A percentile compares a stretch with the other conserved stretches of the same genome.
Conservation (phyloP, 495 filamentous ascomycete genomes). For the Lichina pygmaea region DNA sequence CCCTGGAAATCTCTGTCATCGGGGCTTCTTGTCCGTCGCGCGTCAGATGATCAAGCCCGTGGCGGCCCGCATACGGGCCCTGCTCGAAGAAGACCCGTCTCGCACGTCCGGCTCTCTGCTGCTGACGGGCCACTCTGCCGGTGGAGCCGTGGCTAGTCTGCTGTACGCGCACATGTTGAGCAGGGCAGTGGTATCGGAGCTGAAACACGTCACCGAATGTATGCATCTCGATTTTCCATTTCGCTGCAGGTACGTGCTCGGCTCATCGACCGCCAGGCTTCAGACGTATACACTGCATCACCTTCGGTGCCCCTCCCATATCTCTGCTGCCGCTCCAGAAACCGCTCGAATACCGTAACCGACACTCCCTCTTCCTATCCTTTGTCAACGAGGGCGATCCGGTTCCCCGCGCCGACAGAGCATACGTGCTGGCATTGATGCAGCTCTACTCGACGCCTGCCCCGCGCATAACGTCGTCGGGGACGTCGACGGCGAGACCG, state of each 20-base stretch:
- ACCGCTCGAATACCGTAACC: slow-evolving; percentile 18
- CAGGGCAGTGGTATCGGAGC: slow-evolving; percentile 26
- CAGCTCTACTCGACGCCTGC: slow-evolving; percentile 38
- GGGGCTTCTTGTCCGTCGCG: slow-evolving; percentile 51
- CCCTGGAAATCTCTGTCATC: slow-evolving; percentile 43
- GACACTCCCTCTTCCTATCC: slow-evolving; percentile 41
- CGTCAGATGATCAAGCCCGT: slow-evolving; percentile 47
- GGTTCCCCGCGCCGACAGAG: slow-evolving; percentile 46
- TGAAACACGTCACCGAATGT: slow-evolving; percentile 33
- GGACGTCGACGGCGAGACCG: background rate
- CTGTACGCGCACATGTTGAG: slow-evolving; percentile 59
- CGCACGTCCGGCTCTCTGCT: slow-evolving; percentile 40
- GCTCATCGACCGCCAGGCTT: slow-evolving; percentile 17
- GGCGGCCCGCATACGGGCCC: slow-evolving; percentile 32
- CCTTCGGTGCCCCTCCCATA: slow-evolving; percentile 56
- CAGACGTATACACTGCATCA: slow-evolving; percentile 54
- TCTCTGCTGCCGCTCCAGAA: slow-evolving; percentile 38
- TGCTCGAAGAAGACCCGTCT: slow-evolving; percentile 42
- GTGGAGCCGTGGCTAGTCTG: slow-evolving; percentile 52
- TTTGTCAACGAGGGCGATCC: slow-evolving; percentile 75
- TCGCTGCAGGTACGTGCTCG: background rate
- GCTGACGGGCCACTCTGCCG: slow-evolving; percentile 64
- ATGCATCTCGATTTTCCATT: background rate
- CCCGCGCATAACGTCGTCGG: slow-evolving; percentile 13
- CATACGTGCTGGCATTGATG: slow-evolving; percentile 40